A percentile compares a stretch with the other conserved stretches of the same genome.
Evolutionary conservation across 163 green algal genomes (phyloP).

Genomic region (Prototheca stagnorum): DNA sequence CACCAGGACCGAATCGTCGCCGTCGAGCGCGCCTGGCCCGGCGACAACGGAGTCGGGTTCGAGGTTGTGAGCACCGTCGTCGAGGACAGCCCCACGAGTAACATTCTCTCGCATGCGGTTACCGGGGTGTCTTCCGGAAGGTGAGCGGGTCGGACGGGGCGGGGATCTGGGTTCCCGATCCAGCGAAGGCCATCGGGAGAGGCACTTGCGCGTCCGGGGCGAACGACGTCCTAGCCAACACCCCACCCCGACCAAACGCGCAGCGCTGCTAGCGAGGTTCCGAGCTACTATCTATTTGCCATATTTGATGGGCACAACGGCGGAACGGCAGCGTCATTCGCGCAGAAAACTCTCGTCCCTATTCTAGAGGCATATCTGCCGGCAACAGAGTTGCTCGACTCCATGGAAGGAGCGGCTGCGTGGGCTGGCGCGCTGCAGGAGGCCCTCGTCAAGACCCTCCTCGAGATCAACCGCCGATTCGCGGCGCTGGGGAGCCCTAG

Average conservation of each 20-base stretch:
- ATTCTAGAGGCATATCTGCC: constrained; percentile 13
- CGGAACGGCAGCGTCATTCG: constrained; percentile 14
- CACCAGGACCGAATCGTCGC: constrained; percentile 7
- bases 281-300: constrained; percentile 26
- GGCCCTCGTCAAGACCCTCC: constrained; percentile 10
- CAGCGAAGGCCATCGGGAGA: no score
- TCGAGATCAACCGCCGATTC: constrained; percentile 17
- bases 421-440: constrained; percentile 15
- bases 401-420: constrained; percentile 1
- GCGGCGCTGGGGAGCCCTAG: constrained; percentile 9
- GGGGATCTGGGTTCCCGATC: no score
- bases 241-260: no score
- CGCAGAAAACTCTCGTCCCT: constrained; percentile 1
- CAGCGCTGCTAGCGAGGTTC: not conserved
- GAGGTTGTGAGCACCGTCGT: not conserved
- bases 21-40: constrained; percentile 1
- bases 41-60: not conserved
- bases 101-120: no score
- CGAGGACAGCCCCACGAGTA: not conserved
- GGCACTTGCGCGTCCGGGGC: no score
- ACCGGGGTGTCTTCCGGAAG: no score
- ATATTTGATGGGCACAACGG: constrained; percentile 45
- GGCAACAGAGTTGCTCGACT: not conserved
- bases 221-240: no score
- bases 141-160: no score